These are phyloP conservation scores for Escallonia rubra DNA, from an alignment of 129 eudicot genomes.

Conservation along the genomic window DNA sequence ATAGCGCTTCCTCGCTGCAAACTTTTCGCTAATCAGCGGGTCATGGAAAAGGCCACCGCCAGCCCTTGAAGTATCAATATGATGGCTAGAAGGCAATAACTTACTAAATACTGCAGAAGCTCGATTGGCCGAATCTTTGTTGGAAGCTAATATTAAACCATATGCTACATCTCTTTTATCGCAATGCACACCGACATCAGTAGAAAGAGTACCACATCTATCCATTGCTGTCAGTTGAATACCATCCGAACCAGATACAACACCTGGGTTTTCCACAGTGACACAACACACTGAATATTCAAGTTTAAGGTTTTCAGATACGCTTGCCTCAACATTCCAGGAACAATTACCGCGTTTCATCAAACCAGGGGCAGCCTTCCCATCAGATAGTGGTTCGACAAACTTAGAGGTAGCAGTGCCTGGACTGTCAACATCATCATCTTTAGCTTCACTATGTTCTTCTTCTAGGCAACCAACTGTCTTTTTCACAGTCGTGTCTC, in stretches of 20 bases:
- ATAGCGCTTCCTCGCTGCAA: constrained; percentile 49
- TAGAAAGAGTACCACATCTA: constrained; percentile 7
- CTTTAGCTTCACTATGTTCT: constrained; percentile 25
- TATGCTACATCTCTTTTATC: constrained; percentile 16
- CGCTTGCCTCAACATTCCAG: constrained; percentile 6
- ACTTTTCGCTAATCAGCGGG: constrained; percentile 32
- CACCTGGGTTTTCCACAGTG: constrained; percentile 12
- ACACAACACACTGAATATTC: constrained; percentile 19
- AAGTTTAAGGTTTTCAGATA: constrained; percentile 23
- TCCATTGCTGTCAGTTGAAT: constrained; percentile 10
- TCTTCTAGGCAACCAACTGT: constrained; percentile 8
- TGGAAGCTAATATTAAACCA: constrained; percentile 39
- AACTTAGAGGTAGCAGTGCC: constrained; percentile 61
- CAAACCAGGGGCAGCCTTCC: constrained; percentile 11
- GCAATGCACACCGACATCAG: constrained; percentile 3
- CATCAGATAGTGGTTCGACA: constrained; percentile 25
- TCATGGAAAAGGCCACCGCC: constrained; percentile 12
- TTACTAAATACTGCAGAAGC: constrained; percentile 49
- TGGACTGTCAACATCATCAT: constrained; percentile 54
- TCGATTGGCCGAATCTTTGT: constrained; percentile 43
- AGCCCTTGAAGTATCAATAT: constrained; percentile 14
- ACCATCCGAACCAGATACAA: constrained; percentile 14
- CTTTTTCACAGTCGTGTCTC: constrained; percentile 25
- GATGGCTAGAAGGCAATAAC: constrained; percentile 36
- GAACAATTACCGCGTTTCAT: constrained; percentile 17